phyloP scores from a whole-genome alignment of 73 alveolate genomes.

The Paramecium tetraurelia region DNA sequence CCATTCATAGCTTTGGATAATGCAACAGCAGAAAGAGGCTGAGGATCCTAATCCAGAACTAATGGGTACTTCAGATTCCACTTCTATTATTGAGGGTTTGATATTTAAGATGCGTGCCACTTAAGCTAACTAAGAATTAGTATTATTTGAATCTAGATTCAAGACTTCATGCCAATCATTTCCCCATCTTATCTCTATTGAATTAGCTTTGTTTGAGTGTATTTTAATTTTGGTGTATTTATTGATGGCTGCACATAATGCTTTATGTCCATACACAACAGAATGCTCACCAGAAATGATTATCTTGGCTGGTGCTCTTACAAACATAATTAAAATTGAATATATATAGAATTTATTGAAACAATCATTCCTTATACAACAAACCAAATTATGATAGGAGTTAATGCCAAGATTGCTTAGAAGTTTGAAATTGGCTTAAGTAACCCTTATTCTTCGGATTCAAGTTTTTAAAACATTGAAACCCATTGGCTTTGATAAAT shows the following conservation, averaged over 20 bases:
- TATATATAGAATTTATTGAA: not conserved
- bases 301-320: constrained; percentile 11
- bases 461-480: not conserved
- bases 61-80: not conserved
- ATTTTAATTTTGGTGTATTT: not conserved
- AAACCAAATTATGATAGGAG: not conserved
- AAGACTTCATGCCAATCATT: not conserved
- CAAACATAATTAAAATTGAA: constrained; percentile 26
- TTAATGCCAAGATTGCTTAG: not conserved
- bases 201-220: not conserved
- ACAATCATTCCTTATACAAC: not conserved
- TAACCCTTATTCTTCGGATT: not conserved
- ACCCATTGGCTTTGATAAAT: not conserved
- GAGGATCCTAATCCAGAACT: constrained; percentile 39
- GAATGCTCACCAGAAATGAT: constrained; percentile 24
- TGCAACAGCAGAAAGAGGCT: constrained; percentile 14
- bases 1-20: not conserved
- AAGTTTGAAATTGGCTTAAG: not conserved
- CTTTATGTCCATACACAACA: constrained; percentile 18
- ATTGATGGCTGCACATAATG: not conserved
- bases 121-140: not conserved
- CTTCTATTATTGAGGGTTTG: not conserved
- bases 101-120: not conserved
- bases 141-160: not conserved
- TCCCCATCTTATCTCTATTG: not conserved